phyloP scores from a whole-genome alignment of 208 protist species.

The Crithidia brevicula region DNA sequence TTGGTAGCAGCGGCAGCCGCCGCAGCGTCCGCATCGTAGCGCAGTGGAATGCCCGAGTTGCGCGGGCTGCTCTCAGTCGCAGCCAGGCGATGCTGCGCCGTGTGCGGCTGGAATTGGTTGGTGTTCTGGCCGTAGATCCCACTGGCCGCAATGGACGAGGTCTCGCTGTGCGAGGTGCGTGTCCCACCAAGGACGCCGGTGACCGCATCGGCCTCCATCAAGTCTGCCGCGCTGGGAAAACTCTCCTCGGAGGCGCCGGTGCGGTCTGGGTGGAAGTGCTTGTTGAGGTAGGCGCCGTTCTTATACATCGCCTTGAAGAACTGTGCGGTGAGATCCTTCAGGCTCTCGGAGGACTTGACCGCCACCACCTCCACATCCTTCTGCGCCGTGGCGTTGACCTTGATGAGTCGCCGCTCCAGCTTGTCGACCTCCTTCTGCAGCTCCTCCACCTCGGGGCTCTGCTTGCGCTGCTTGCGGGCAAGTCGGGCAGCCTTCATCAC shows the following conservation, averaged over 20 bases:
- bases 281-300: conserved; percentile 6
- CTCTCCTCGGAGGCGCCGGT: not conserved
- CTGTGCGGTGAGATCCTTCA: conserved; percentile 5
- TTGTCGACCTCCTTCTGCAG: conserved; percentile 16
- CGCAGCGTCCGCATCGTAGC: conserved; percentile 1
- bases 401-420: not conserved
- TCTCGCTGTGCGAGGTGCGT: conserved; percentile 11
- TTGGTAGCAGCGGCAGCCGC: not conserved
- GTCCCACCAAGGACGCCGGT: not conserved
- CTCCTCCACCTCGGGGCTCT: conserved; percentile 8
- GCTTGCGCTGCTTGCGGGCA: not conserved
- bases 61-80: not conserved
- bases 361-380: conserved; percentile 2
- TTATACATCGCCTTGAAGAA: conserved; percentile 21
- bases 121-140: conserved; percentile 17
- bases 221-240: not conserved
- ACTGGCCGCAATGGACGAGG: conserved; percentile 13
- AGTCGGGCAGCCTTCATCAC: not conserved
- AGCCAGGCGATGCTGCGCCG: not conserved
- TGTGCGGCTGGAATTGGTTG: conserved; percentile 4
- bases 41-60: conserved; percentile 17
- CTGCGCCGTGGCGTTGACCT: not conserved
- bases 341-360: conserved; percentile 2
- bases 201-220: not conserved
- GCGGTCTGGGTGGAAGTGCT: not conserved